Evolutionary conservation across 2,329 filamentous ascomycete genomes (phyloP), one percentile per base, ranked within the genome.

Genomic region (Elsinoe perseae): DNA sequence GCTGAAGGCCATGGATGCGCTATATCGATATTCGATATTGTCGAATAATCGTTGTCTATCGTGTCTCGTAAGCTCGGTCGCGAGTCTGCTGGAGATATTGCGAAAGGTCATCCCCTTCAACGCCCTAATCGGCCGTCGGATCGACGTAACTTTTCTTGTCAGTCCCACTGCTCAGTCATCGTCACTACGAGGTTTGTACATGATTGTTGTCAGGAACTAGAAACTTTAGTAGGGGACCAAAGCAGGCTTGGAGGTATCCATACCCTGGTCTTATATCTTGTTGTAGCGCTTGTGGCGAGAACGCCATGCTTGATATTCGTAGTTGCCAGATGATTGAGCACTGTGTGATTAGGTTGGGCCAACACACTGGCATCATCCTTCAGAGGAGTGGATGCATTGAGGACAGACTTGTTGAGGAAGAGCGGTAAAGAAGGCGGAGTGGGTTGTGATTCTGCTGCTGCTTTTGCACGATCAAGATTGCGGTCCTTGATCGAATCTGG

Each of bases 361-460:
- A 98, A 75, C 59, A 98, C 93, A 72, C 91, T 96, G 71, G 92
- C 95, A 72, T 98, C 93, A 69, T 98, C 93, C 75, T 97, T 97
- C 79, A 95, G 89, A 5, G 92, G 84, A 23, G 89, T 90, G 2
- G 84, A 85, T 50, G 88, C 88, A 70, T 98, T 98, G 62, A 98
- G 74, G 58, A 98, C 96, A 28, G 91, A 93, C 74, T 95, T 95
- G 63, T 86, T 88, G 50, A 98, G 75, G 74, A 97, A 97, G 50
- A 93, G 83, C 0, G 93, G 93, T 43, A 98, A 78, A 62, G 81
- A 84, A 1, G 93, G 93, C 4, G 93, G 92, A 21, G 84, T 83
- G 0, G 89, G 84, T n/a, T 92, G 78, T 64, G 88, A 89, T 62
- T 86, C 83, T 55, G 90, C 86, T 25, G 88, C 87, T 48, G 80